A percentile compares a stretch with the other conserved stretches of the same genome.
Conservation (phyloP, 2,329 filamentous ascomycete genomes). For the Macrophomina pseudophaseolina region DNA sequence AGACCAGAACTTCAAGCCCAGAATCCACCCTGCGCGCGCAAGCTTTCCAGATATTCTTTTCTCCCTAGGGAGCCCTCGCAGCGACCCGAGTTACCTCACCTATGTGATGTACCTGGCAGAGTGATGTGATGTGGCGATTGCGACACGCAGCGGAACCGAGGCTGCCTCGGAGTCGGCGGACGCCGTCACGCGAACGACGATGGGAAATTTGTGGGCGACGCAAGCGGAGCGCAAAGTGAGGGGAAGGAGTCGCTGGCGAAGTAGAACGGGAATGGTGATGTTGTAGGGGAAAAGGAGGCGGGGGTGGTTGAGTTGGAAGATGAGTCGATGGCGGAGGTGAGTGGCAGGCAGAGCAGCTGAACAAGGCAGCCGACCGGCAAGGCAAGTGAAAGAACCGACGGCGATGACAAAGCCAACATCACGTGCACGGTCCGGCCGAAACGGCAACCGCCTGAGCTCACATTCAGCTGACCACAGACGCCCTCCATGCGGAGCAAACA, state of each 20-base stretch:
- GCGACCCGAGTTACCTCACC: constrained; percentile 26
- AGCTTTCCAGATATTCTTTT: constrained; percentile 24
- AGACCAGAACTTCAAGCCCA: constrained; percentile 27
- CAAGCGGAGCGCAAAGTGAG: not conserved
- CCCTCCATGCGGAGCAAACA: too few species aligned
- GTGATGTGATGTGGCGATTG: constrained; percentile 11
- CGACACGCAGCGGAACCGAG: constrained; percentile 20
- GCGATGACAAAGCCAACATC: not conserved
- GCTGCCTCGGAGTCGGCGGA: constrained; percentile 10
- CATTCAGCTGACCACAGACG: not conserved
- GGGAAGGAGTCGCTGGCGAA: constrained; percentile 3
- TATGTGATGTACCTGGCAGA: constrained; percentile 18
- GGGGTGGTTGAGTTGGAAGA: constrained; percentile 1
- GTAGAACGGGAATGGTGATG: constrained; percentile 8
- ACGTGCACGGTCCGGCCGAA: not conserved
- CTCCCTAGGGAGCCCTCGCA: constrained; percentile 21
- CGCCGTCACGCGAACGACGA: constrained; percentile 25
- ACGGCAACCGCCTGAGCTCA: not conserved
- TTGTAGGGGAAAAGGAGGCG: constrained; percentile 16
- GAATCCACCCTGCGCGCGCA: constrained; percentile 23
- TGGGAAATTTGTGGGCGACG: not conserved
- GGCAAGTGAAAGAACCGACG: not conserved
- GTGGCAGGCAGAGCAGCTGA: constrained; percentile 9
- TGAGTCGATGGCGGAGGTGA: constrained; percentile 17
- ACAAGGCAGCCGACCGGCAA: not conserved